These are phyloP conservation scores for Albugo laibachii DNA, from an alignment of 352 stramenopile species.

Conservation along the genomic window DNA sequence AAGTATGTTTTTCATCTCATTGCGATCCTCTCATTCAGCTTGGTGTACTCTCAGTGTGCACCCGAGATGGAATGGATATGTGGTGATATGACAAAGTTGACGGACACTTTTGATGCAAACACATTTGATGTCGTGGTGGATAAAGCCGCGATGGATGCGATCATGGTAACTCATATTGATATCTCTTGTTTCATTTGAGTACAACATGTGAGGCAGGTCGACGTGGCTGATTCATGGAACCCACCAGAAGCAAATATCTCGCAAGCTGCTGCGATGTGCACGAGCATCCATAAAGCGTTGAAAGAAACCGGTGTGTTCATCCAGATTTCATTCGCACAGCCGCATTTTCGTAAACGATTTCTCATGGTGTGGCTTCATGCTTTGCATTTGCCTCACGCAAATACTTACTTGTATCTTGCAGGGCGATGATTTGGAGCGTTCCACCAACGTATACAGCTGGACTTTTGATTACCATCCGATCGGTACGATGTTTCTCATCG, in stretches of 20 bases:
- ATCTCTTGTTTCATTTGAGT: not conserved
- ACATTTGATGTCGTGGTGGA: constrained; percentile 66
- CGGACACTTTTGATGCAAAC: constrained; percentile 13
- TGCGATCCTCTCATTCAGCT: not conserved
- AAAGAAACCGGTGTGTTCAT: constrained; percentile 24
- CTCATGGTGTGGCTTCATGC: constrained; percentile 9
- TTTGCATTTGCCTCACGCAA: not conserved
- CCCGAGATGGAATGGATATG: constrained; percentile 30
- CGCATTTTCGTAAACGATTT: constrained; percentile 59
- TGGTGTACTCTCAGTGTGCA: constrained; percentile 11
- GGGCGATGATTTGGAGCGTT: constrained; percentile 12
- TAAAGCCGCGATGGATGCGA: constrained; percentile 71
- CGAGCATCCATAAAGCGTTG: constrained; percentile 22
- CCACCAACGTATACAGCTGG: constrained; percentile 23
- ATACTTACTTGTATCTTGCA: not conserved
- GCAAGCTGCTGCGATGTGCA: constrained; percentile 28
- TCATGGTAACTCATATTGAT: constrained; percentile 18
- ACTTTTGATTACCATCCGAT: constrained; percentile 30
- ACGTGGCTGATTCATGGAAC: constrained; percentile 56
- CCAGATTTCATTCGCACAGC: constrained; percentile 66
- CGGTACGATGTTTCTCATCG: not conserved
- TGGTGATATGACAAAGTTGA: constrained; percentile 35
- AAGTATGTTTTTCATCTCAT: not conserved
- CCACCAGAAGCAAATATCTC: constrained; percentile 27
- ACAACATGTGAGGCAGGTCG: constrained; percentile 9